phyloP scores from a whole-genome alignment of 2,329 filamentous ascomycete species.

The Neurospora sp. region DNA sequence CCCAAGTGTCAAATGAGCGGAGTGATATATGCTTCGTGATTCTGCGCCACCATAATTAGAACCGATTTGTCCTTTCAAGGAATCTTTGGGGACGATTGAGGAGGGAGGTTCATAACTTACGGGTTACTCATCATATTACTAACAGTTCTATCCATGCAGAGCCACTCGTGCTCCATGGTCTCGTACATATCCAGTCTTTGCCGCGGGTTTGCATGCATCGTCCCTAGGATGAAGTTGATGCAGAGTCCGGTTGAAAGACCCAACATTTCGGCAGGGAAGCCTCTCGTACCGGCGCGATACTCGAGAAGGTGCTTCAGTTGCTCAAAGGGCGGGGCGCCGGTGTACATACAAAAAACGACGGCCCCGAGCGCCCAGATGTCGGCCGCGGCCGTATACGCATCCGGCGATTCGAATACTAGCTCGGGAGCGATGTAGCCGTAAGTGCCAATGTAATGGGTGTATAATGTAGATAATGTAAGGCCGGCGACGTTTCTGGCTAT shows the following conservation, averaged over 20 bases:
- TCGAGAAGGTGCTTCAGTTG: background rate
- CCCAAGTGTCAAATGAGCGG: background rate
- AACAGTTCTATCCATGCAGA: background rate
- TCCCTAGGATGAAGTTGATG: background rate
- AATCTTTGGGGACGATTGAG: background rate
- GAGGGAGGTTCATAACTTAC: background rate
- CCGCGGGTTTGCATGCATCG: background rate
- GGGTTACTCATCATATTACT: background rate
- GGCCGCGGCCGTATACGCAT: constrained; percentile 1
- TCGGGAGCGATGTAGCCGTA: constrained; percentile 13
- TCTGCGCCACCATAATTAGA: background rate
- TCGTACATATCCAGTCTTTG: background rate
- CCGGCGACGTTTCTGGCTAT: background rate
- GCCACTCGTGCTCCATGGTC: background rate
- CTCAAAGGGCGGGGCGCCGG: background rate
- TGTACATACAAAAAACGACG: constrained; percentile 4
- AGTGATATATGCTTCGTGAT: background rate
- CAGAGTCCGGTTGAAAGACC: background rate
- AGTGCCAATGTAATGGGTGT: constrained; percentile 6
- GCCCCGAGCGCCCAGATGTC: constrained; percentile 7
- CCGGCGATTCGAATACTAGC: background rate
- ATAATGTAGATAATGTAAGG: background rate
- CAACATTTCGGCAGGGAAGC: background rate
- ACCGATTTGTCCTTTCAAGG: too few species aligned
- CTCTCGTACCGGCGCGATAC: background rate